These are phyloP conservation scores for Brasilioporus rufonigricans DNA, from an alignment of 768 basidiomycete genomes.

Conservation along the genomic window DNA sequence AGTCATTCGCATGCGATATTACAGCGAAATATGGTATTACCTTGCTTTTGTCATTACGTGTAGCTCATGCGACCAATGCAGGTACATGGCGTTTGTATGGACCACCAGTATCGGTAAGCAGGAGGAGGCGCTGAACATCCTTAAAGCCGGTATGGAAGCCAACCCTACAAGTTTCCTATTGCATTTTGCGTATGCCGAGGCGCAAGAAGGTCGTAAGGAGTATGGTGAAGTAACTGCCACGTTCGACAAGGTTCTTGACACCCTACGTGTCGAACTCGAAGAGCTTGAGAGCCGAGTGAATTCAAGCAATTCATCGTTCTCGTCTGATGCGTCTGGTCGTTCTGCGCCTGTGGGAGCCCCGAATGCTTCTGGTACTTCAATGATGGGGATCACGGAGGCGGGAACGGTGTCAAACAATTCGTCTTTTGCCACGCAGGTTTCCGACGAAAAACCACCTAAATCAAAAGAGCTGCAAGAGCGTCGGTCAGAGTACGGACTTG, in stretches of 20 bases:
- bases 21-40: slow-evolving; percentile 87
- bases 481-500: slow-evolving; percentile 71
- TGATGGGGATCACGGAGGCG: slow-evolving; percentile 23
- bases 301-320: slow-evolving; percentile 38
- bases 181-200: slow-evolving; percentile 86
- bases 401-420: slow-evolving; percentile 40
- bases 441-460: slow-evolving; percentile 54
- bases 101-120: slow-evolving; percentile 67
- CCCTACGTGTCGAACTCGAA: slow-evolving; percentile 65
- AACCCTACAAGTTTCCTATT: slow-evolving; percentile 87
- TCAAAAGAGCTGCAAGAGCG: slow-evolving; percentile 52
- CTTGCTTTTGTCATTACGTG: background rate
- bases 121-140: slow-evolving; percentile 78
- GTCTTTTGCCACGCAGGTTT: slow-evolving; percentile 48
- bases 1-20: slow-evolving; percentile 89
- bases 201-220: slow-evolving; percentile 61
- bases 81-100: slow-evolving; percentile 92
- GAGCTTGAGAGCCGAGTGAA: slow-evolving; percentile 47
- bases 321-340: slow-evolving; percentile 34
- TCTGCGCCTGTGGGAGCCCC: slow-evolving; percentile 24
- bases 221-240: slow-evolving; percentile 64
- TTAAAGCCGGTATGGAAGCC: slow-evolving; percentile 84
- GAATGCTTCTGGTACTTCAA: slow-evolving; percentile 6
- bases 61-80: slow-evolving; percentile 32
- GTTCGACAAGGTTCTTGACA: slow-evolving; percentile 71